A percentile compares a stretch with the other conserved stretches of the same genome.
phyloP scores from a whole-genome alignment of 805 yeast species.

The Teunomyces panamensis region DNA sequence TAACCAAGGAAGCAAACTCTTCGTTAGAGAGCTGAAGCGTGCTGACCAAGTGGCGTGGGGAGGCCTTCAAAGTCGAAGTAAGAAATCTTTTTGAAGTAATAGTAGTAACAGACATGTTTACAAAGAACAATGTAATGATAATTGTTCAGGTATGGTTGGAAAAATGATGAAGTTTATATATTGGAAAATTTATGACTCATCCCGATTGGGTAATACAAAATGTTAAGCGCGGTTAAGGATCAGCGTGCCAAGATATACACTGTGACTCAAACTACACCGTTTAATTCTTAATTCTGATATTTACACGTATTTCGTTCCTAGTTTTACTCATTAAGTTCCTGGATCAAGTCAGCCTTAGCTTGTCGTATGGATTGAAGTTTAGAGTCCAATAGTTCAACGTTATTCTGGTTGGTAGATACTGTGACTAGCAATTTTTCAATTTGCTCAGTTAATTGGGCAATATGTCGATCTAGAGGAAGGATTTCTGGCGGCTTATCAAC shows the following conservation, averaged over 20 bases:
- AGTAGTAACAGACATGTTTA: constrained; percentile 6
- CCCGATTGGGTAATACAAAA: constrained; percentile 11
- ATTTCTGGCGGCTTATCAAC: neutral
- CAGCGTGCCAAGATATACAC: neutral
- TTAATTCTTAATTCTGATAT: neutral
- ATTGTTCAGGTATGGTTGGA: neutral
- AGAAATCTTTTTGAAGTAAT: constrained; percentile 4
- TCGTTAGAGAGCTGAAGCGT: constrained; percentile 72
- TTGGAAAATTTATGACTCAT: constrained; percentile 5
- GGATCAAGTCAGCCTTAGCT: neutral
- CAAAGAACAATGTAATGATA: neutral
- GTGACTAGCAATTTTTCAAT: neutral
- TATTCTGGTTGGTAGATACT: neutral
- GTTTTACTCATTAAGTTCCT: neutral
- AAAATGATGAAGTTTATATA: neutral
- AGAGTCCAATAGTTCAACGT: neutral
- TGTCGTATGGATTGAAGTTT: neutral
- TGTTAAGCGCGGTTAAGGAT: constrained; percentile 14
- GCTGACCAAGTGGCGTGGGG: constrained; percentile 71
- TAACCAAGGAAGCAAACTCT: constrained; percentile 70
- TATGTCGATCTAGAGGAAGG: neutral
- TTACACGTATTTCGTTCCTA: neutral
- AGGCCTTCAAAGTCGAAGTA: constrained; percentile 4
- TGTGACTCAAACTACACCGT: neutral
- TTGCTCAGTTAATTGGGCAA: neutral